Evolutionary conservation across 805 yeast genomes (phyloP), one percentile per base, ranked within the genome.

Genomic region (Yarrowia sp.): DNA sequence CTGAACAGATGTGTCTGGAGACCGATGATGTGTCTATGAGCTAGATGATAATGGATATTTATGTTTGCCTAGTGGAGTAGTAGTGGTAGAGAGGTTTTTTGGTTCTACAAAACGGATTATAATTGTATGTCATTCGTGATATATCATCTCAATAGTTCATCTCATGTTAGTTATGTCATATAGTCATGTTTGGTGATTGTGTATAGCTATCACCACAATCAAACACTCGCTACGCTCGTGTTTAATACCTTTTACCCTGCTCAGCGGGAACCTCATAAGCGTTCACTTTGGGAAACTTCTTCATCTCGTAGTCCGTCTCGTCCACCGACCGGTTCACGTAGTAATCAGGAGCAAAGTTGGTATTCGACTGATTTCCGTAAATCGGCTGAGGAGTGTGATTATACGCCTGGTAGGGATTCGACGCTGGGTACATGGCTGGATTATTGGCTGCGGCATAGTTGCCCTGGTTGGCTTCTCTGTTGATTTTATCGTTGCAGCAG

Each of bases 371-470:
- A 7, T 55, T 55, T 8, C 46, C 44, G 10, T 58, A 58, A 0
- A 40, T 39, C 33, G 64, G 64, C 19, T 58, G 50, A 0, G 64
- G 64, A 40, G 43, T 50, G 24, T 58, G 43, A 17, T 58, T 58
- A 30, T 58, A 58, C 7, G 50, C 50, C 19, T 43, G 64, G 17
- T 58, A 58, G 7, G 64, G 64, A 7, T 19, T 42, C 3, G 49
- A 2, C 1, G 49, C 39, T 12, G 66, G 68, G 64, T 56, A 53
- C 65, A 66, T 50, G 24, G 36, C 19, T 10, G 69, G 63, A 39
- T 42, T 49, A 42, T 38, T 66, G 34, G 68, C 69, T 0, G 63
- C 30, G 2, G 64, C 30, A 44, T 38, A 68, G 14, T 47, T 61
- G n/a, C 55, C 55, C 36, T 61, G 55, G 40, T 24, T 24, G 14